These are phyloP conservation scores for Mycocentrospora acerina DNA, from an alignment of 2,329 filamentous ascomycete species.

Conservation along the genomic window DNA sequence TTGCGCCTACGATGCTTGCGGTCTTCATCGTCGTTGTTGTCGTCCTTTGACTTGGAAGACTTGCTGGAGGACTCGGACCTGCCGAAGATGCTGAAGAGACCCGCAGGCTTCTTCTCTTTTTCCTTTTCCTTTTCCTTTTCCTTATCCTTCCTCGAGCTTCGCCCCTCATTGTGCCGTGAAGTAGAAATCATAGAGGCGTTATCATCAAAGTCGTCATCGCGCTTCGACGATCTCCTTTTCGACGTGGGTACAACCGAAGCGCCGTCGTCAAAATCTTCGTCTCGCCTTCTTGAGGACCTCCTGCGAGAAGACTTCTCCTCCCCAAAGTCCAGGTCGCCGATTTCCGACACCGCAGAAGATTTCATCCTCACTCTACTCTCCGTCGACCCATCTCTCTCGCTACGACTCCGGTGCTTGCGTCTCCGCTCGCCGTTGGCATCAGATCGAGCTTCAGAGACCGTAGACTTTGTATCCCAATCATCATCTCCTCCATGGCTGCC, in stretches of 20 bases:
- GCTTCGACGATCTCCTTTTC: constrained; percentile 24
- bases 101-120: constrained; percentile 49
- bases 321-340: constrained; percentile 42
- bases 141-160: constrained; percentile 17
- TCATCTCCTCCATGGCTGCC: constrained; percentile 40
- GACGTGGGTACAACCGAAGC: constrained; percentile 45
- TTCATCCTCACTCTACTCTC: constrained; percentile 28
- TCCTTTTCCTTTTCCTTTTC: constrained; percentile 25
- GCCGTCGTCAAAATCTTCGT: constrained; percentile 46
- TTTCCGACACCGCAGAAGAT: constrained; percentile 43
- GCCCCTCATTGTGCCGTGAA: constrained; percentile 44
- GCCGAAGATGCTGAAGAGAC: constrained; percentile 51
- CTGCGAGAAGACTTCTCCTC: constrained; percentile 41
- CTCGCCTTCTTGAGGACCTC: constrained; percentile 44
- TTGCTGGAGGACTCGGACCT: constrained; percentile 44
- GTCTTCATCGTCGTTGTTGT: constrained; percentile 44
- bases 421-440: constrained; percentile 38
- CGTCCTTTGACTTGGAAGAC: constrained; percentile 36
- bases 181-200: constrained; percentile 45
- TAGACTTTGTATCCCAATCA: constrained; percentile 45
- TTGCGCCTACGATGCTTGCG: constrained; percentile 50
- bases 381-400: constrained; percentile 35
- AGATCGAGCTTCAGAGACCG: constrained; percentile 40
- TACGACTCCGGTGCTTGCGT: constrained; percentile 36
- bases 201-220: constrained; percentile 46